phyloP scores from a whole-genome alignment of 495 filamentous ascomycete species.

The Tuber brumale region DNA sequence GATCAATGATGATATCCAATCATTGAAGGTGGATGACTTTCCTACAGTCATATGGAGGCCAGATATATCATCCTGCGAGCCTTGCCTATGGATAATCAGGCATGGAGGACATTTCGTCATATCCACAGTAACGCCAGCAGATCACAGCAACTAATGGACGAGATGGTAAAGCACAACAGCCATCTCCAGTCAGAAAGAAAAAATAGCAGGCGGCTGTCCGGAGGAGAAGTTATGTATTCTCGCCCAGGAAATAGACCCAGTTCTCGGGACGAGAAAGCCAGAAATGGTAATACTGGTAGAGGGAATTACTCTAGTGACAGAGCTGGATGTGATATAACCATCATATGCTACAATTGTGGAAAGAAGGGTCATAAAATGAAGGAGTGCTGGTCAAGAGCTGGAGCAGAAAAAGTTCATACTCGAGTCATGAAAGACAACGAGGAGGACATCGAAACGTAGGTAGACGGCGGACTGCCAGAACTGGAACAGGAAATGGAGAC shows the following conservation, averaged over 20 bases:
- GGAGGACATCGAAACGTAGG: no score
- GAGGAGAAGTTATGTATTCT: not conserved
- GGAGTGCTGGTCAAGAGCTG: no score
- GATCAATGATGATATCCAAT: not conserved
- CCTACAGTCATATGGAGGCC: not conserved
- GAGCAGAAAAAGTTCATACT: no score
- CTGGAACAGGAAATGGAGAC: no score
- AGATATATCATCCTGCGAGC: not conserved
- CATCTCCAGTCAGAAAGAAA: not conserved
- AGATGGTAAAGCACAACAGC: not conserved
- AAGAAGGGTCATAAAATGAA: no score
- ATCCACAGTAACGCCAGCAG: not conserved
- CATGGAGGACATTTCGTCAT: not conserved
- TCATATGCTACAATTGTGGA: no score
- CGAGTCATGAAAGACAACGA: no score
- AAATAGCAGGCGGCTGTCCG: not conserved
- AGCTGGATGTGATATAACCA: not conserved
- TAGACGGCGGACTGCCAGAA: no score
- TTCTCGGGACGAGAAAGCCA: rapidly evolving
- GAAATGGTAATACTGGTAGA: not conserved
- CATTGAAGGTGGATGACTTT: not conserved
- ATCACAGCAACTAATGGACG: not conserved
- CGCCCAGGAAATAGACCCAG: rapidly evolving
- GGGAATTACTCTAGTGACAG: not conserved
- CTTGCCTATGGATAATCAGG: not conserved